Evolutionary conservation across 306 rosid species (phyloP).

Genomic region (Sechiopsis laciniata): DNA sequence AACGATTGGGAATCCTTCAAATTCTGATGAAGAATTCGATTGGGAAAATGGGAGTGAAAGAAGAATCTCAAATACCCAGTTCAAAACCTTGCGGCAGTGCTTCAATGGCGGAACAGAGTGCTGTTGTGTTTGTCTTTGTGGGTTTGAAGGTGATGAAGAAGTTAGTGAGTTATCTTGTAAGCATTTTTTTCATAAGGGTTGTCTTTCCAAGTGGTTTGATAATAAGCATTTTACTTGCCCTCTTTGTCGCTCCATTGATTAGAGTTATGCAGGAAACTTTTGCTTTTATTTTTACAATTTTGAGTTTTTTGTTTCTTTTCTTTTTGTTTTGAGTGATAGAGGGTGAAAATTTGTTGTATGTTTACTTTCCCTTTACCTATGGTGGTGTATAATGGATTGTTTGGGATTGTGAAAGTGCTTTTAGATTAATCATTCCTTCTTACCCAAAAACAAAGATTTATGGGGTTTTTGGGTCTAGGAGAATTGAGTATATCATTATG

Average conservation of each 20-base stretch:
- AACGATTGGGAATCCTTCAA: not conserved
- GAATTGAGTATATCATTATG: too few species aligned
- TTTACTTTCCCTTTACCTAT: too few species aligned
- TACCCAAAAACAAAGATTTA: too few species aligned
- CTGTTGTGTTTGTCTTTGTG: slow-evolving; percentile 74
- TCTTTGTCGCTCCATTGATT: slow-evolving; percentile 62
- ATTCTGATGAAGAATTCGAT: slow-evolving; percentile 31
- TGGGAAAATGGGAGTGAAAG: slow-evolving; percentile 34
- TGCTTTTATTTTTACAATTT: too few species aligned
- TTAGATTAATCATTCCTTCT: too few species aligned
- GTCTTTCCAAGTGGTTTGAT: slow-evolving; percentile 71
- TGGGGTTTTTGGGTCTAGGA: too few species aligned
- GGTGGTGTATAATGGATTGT: too few species aligned
- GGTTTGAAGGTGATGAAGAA: slow-evolving; percentile 64
- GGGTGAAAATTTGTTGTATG: not conserved
- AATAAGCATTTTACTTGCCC: slow-evolving; percentile 61
- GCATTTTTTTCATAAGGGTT: slow-evolving; percentile 66
- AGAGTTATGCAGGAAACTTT: not conserved
- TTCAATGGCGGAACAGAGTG: slow-evolving; percentile 9
- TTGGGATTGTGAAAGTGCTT: too few species aligned
- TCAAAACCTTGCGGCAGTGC: slow-evolving; percentile 39
- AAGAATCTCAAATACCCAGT: slow-evolving; percentile 44
- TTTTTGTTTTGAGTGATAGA: not conserved
- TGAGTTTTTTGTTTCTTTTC: too few species aligned
- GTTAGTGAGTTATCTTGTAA: slow-evolving; percentile 73